phyloP scores from a whole-genome alignment of 1,284 basidiomycete species.

The Cutaneotrichosporon sp. region DNA sequence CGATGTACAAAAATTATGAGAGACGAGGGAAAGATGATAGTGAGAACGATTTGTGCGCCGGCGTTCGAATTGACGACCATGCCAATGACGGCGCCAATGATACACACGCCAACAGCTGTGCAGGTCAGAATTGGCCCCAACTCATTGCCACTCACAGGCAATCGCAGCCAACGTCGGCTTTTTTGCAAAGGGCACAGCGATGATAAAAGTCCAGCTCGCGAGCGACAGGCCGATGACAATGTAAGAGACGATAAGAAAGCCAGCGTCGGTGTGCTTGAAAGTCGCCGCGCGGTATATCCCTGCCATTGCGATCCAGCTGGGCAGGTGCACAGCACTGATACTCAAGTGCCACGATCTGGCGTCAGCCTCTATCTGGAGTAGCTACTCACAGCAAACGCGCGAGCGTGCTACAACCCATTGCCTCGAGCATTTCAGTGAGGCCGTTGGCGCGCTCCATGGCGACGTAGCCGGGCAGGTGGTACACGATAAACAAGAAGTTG shows the following conservation, averaged over 20 bases:
- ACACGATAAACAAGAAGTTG: slow-evolving; percentile 62
- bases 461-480: slow-evolving; percentile 67
- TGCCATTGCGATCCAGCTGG: slow-evolving; percentile 62
- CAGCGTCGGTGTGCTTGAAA: slow-evolving; percentile 59
- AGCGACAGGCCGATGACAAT: slow-evolving; percentile 56
- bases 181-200: slow-evolving; percentile 27
- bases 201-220: slow-evolving; percentile 32
- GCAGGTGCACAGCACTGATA: slow-evolving; percentile 56
- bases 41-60: slow-evolving; percentile 55
- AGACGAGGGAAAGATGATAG: slow-evolving; percentile 66
- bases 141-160: slow-evolving; percentile 16
- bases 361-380: slow-evolving; percentile 39
- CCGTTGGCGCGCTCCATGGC: slow-evolving; percentile 58
- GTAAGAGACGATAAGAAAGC: slow-evolving; percentile 60
- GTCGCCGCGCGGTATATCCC: slow-evolving; percentile 61
- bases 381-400: slow-evolving; percentile 57
- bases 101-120: not conserved
- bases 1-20: slow-evolving; percentile 69
- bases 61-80: slow-evolving; percentile 54
- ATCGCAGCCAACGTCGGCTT: slow-evolving; percentile 28
- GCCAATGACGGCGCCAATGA: slow-evolving; percentile 53
- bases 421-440: slow-evolving; percentile 63
- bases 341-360: slow-evolving; percentile 59
- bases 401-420: slow-evolving; percentile 64
- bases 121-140: not conserved